phyloP scores from a whole-genome alignment of 345 rosid species.

The Odontarrhena argentea region DNA sequence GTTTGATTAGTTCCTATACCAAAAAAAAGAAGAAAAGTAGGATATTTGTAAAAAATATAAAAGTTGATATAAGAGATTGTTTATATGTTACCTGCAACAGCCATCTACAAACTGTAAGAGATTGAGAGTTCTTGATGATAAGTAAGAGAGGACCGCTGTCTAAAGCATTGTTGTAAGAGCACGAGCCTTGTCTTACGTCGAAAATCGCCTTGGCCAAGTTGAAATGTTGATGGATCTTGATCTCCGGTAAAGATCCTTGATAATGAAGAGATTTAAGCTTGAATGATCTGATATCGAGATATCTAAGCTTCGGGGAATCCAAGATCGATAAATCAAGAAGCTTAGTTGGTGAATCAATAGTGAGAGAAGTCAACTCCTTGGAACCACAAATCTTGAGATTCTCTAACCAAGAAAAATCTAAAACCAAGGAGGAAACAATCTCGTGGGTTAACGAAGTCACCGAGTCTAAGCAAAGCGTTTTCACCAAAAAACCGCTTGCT shows the following conservation, averaged over 20 bases:
- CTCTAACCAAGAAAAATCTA: slow-evolving; percentile 50
- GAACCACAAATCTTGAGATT: slow-evolving; percentile 52
- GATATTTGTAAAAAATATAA: not conserved
- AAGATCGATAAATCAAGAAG: slow-evolving; percentile 52
- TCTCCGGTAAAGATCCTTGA: slow-evolving; percentile 49
- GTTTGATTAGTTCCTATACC: slow-evolving; percentile 52
- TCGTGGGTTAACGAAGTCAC: slow-evolving; percentile 50
- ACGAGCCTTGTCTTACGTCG: slow-evolving; percentile 56
- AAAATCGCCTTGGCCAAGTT: slow-evolving; percentile 57
- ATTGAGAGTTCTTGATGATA: slow-evolving; percentile 56
- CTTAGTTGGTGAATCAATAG: slow-evolving; percentile 50
- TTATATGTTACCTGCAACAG: slow-evolving; percentile 51
- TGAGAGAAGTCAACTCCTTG: slow-evolving; percentile 45
- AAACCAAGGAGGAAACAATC: slow-evolving; percentile 51
- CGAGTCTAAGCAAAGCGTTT: slow-evolving; percentile 52
- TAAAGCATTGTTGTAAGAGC: slow-evolving; percentile 18
- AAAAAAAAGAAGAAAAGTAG: not conserved
- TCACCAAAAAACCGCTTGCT: slow-evolving; percentile 46
- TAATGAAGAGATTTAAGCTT: slow-evolving; percentile 49
- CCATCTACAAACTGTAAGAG: slow-evolving; percentile 64
- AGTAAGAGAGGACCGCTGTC: slow-evolving; percentile 46
- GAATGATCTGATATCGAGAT: slow-evolving; percentile 45
- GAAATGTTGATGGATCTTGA: slow-evolving; percentile 54
- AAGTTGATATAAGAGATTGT: not conserved
- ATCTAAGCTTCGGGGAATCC: slow-evolving; percentile 45